Evolutionary conservation across 23 red algal species (phyloP).

Genomic region (Gracilaria vermiculophylla): DNA sequence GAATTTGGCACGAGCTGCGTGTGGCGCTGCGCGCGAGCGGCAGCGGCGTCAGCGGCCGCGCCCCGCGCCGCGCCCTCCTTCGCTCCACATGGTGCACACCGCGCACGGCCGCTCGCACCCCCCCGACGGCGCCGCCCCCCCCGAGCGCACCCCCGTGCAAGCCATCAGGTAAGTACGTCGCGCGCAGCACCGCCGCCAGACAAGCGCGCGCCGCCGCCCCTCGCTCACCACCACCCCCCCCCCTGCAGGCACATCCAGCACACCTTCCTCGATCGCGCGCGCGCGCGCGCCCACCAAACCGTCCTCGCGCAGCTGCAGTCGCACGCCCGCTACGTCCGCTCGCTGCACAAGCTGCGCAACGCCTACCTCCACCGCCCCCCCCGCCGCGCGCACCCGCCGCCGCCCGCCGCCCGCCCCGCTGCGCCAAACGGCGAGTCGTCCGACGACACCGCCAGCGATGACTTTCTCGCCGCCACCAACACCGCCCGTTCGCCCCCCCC

Average conservation of each 20-base stretch:
- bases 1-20: too few species aligned
- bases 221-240: background rate
- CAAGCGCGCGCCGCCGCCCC: background rate
- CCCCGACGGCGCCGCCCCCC: background rate
- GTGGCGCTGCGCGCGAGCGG: too few species aligned
- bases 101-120: background rate
- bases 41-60: too few species aligned
- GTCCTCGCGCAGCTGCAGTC: background rate
- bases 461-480: background rate
- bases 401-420: background rate
- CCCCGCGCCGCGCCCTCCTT: background rate
- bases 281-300: background rate
- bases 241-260: background rate
- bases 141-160: background rate
- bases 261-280: background rate
- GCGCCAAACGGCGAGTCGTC: background rate
- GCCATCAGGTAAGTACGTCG: conserved; percentile 2
- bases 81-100: background rate
- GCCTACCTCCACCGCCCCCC: background rate
- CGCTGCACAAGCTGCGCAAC: background rate
- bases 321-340: background rate
- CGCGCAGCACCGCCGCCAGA: background rate
- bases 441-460: conserved; percentile 3
- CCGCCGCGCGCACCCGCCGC: background rate
- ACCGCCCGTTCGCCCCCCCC: background rate